Evolutionary conservation across 2,329 filamentous ascomycete genomes (phyloP), one percentile per base, ranked within the genome.

Genomic region (Samsoniella hepiali): DNA sequence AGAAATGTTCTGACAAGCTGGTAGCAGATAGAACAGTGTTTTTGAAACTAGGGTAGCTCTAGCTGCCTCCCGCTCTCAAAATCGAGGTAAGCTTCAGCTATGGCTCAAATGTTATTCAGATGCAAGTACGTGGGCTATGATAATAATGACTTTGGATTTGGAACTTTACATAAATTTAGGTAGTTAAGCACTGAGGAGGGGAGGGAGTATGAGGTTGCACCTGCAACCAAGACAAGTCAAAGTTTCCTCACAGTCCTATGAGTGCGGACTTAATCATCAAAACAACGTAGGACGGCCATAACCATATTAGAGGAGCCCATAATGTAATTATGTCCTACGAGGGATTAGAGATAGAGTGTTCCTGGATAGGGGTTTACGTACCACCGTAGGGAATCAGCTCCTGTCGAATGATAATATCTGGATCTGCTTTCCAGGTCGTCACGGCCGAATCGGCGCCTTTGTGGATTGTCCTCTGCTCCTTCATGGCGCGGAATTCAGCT

Each of bases 301-400:
- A 83, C 74, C 17, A 91, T 84, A 4, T 87, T 82, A 1, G 87
- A 82, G 70, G 85, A 89, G 7, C 84, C 84, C 72, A 91, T 82
- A 45, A 93, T 81, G 58, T 84, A 78, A 71, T 91, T 92, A 72
- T 93, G 90, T 6, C 86, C 88, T 90, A 62, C 1, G 40, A 42
- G 4, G 9, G 9, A 32, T 59, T 51, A 31, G 64, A 13, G 10
- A 8, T 15, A 8, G 3, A 36, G 3, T 5, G 17, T 4, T 6
- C n/a, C 8, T 11, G 32, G n/a, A 17, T 15, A 10, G 8, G 3
- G 2, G 3, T 10, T 31, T 47, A 73, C 82, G 73, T 68, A 86
- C 84, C 83, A 67, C 84, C 84, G 54, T 82, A 78, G 10, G 81
- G 79, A 36, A 84, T 79, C 36, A 84, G 69, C 66, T 87, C 83